Percentiles rank a stretch among this genome's conserved stretches.
These are phyloP conservation scores for Picea mariana DNA, from an alignment of 83 land plant species.

Conservation along the genomic window DNA sequence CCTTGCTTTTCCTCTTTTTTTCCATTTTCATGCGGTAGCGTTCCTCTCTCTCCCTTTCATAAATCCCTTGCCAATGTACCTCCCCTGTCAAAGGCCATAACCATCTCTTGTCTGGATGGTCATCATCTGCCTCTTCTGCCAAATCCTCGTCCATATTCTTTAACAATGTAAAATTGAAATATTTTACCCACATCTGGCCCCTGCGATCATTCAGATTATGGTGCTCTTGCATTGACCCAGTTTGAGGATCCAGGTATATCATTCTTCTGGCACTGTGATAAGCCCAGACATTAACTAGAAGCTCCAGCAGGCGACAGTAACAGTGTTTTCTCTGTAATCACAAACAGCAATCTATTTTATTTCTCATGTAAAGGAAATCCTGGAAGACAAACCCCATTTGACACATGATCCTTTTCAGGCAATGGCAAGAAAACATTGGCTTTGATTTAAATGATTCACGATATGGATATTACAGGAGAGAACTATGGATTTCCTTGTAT, in stretches of 20 bases:
- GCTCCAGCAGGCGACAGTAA: slow-evolving; percentile 89
- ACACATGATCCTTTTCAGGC: too few species aligned
- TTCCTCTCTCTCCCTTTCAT: slow-evolving; percentile 87
- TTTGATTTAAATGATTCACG: too few species aligned
- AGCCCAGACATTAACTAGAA: slow-evolving; percentile 95
- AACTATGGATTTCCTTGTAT: too few species aligned
- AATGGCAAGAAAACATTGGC: too few species aligned
- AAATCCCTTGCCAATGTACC: slow-evolving; percentile 88
- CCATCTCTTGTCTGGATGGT: slow-evolving; percentile 51
- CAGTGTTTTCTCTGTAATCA: slow-evolving; percentile 75
- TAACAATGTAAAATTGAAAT: slow-evolving; percentile 67
- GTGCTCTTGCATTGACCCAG: slow-evolving; percentile 82
- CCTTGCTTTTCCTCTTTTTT: slow-evolving; percentile 72
- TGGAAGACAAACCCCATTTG: background rate
- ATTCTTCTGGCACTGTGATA: slow-evolving; percentile 92
- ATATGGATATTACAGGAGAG: too few species aligned
- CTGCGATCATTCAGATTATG: slow-evolving; percentile 62
- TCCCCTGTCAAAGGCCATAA: slow-evolving; percentile 96
- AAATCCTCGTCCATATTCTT: slow-evolving; percentile 97
- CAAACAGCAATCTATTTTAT: slow-evolving; percentile 14
- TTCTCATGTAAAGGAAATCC: background rate
- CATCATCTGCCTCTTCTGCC: slow-evolving; percentile 93
- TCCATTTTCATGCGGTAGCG: slow-evolving; percentile 79
- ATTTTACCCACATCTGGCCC: slow-evolving; percentile 80
- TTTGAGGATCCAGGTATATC: slow-evolving; percentile 78